Evolutionary conservation across 208 protist species (phyloP).

Genomic region (Entamoeba nuttalli): DNA sequence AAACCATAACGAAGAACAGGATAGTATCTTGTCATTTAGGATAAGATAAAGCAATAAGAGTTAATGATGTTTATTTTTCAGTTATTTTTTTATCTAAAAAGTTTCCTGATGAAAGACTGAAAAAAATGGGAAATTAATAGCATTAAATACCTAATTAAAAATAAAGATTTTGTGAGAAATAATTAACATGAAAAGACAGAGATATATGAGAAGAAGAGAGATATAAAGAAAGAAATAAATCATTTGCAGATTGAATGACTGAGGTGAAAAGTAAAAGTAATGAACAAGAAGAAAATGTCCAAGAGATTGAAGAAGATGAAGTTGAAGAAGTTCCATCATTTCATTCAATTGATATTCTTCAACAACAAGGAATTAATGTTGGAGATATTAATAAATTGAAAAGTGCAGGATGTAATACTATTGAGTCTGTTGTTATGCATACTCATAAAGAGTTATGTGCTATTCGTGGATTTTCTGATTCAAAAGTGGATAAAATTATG

Average conservation of each 20-base stretch:
- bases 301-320: background rate
- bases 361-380: conserved; percentile 2
- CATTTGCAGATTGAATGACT: background rate
- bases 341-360: conserved; percentile 7
- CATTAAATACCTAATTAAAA: no score
- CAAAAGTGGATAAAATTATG: conserved; percentile 89
- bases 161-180: no score
- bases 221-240: no score
- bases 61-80: no score
- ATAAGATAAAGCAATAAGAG: no score
- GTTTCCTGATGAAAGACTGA: no score
- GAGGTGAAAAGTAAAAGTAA: background rate
- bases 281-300: background rate
- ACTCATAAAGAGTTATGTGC: conserved; percentile 44
- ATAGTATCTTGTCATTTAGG: no score
- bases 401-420: conserved; percentile 42
- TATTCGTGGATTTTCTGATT: conserved; percentile 91
- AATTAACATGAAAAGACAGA: no score
- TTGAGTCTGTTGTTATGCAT: conserved; percentile 41
- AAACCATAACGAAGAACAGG: no score
- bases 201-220: no score
- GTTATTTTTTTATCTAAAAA: no score
- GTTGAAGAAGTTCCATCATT: background rate
- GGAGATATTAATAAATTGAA: conserved; percentile 54
- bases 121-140: no score